phyloP scores from a whole-genome alignment of 805 yeast genomes.

The Candida maesae region DNA sequence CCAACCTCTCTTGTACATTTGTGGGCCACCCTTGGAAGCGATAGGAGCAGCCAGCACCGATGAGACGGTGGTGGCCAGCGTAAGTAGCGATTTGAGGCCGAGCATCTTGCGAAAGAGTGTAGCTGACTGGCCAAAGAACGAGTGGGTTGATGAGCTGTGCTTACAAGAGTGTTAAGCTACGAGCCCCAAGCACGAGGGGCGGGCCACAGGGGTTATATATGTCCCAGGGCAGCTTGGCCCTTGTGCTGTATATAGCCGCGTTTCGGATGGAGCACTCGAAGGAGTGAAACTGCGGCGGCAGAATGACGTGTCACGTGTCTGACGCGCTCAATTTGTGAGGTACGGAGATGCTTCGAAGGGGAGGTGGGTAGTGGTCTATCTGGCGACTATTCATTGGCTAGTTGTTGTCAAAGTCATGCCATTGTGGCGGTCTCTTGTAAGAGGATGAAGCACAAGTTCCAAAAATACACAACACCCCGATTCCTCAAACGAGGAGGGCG shows the following conservation, averaged over 20 bases:
- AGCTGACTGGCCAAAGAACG: not conserved
- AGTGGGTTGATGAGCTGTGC: not conserved
- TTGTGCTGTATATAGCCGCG: not conserved
- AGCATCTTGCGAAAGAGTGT: not conserved
- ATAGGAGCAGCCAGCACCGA: constrained; percentile 21
- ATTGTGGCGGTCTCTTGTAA: too few species aligned
- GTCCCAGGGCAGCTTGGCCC: not conserved
- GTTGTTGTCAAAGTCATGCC: too few species aligned
- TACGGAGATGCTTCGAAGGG: too few species aligned
- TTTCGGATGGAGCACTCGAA: not conserved
- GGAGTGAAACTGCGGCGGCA: not conserved
- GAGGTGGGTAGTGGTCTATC: too few species aligned
- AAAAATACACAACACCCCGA: too few species aligned
- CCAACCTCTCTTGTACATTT: constrained; percentile 23
- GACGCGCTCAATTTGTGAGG: too few species aligned
- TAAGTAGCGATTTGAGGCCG: constrained; percentile 4
- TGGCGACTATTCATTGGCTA: too few species aligned
- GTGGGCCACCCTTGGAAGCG: constrained; percentile 26
- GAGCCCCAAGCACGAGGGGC: not conserved
- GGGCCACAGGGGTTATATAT: not conserved
- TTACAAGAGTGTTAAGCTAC: not conserved
- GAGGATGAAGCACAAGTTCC: too few species aligned
- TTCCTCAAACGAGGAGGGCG: too few species aligned
- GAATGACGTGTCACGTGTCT: not conserved
- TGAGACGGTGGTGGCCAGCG: constrained; percentile 1